Evolutionary conservation across 495 filamentous ascomycete genomes (phyloP).

Genomic region (Aspergillus ellipticus): DNA sequence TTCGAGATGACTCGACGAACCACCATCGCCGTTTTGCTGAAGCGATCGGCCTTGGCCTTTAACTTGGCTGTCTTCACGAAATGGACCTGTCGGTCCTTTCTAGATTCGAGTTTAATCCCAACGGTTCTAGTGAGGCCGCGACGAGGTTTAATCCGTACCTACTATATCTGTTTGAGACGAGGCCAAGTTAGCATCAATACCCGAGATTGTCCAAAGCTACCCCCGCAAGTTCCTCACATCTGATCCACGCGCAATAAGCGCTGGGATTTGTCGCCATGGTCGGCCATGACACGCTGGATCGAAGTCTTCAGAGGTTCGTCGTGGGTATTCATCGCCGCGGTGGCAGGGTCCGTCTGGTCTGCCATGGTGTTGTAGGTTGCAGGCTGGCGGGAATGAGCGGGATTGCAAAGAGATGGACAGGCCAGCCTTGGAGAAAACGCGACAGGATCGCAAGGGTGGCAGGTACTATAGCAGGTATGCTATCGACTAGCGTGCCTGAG

Average conservation of each 20-base stretch:
- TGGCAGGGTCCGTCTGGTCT: not conserved
- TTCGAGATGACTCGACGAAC: not conserved
- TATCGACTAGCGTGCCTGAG: too few relatives aligned
- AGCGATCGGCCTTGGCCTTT: not conserved
- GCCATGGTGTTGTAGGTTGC: not conserved
- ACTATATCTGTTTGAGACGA: not conserved
- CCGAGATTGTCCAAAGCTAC: too few relatives aligned
- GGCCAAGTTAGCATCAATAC: not conserved
- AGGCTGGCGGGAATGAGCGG: not conserved
- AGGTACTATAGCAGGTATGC: too few relatives aligned
- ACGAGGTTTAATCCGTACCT: not conserved
- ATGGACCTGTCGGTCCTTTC: conserved; percentile 2
- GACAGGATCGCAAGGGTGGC: too few relatives aligned
- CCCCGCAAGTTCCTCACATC: not conserved
- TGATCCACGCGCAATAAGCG: not conserved
- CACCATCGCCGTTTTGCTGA: conserved; percentile 1
- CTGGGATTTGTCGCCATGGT: not conserved
- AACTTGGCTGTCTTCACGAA: conserved; percentile 6
- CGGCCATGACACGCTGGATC: not conserved
- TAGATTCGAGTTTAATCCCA: not conserved
- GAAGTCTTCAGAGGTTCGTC: not conserved
- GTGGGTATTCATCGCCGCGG: not conserved
- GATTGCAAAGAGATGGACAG: not conserved
- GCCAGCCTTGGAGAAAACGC: not conserved
- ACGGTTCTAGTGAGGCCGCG: not conserved